phyloP scores from a whole-genome alignment of 2,329 filamentous ascomycete genomes.

The Ascochyta rabiei region DNA sequence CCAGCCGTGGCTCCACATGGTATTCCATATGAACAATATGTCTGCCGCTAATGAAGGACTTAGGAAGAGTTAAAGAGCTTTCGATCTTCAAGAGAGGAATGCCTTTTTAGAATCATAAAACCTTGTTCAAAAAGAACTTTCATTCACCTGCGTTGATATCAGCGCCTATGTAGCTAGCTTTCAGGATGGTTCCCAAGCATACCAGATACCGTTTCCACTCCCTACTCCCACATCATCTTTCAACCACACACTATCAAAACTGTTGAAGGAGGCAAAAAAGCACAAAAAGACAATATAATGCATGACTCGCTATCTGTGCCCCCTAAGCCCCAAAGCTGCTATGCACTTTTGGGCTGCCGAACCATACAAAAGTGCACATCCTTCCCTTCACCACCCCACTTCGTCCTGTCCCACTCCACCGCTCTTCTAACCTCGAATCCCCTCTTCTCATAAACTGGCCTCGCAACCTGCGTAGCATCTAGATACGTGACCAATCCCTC shows the following conservation, averaged over 20 bases:
- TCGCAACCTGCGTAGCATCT: conserved; percentile 47
- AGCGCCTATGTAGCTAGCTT: too few species aligned
- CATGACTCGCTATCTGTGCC: neutral
- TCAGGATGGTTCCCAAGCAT: too few species aligned
- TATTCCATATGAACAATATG: neutral
- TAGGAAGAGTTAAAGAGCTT: too few species aligned
- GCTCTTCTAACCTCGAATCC: conserved; percentile 32
- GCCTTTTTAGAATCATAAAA: too few species aligned
- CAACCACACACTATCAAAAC: too few species aligned
- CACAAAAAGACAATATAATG: neutral
- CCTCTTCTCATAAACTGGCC: conserved; percentile 47
- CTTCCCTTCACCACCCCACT: conserved; percentile 37
- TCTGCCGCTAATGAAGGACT: neutral
- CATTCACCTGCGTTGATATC: too few species aligned
- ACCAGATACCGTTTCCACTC: too few species aligned
- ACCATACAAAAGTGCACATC: conserved; percentile 43
- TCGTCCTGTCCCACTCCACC: conserved; percentile 31
- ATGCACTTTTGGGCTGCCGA: conserved; percentile 1
- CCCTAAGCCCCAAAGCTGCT: neutral
- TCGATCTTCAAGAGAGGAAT: too few species aligned
- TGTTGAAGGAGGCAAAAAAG: neutral
- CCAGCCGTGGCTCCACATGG: neutral
- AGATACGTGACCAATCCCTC: conserved; percentile 48
- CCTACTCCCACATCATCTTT: too few species aligned
- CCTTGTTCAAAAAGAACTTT: too few species aligned